Percentiles rank a stretch among this genome's conserved stretches.
Evolutionary conservation across 805 yeast species (phyloP).

Genomic region (Kluyveromyces siamensis): DNA sequence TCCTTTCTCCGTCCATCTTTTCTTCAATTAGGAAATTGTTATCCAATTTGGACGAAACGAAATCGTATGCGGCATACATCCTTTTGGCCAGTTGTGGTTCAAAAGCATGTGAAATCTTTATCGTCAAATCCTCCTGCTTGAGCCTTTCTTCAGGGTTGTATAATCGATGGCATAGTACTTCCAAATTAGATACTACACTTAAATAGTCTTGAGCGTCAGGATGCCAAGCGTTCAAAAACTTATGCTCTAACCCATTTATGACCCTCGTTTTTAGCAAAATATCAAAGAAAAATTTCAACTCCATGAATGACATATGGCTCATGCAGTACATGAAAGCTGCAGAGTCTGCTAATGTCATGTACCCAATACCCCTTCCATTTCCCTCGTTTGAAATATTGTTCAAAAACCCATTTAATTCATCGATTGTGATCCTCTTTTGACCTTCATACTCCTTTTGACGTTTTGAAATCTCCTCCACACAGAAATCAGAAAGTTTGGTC

Average conservation of each 20-base stretch:
- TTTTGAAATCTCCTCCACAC: slow-evolving; percentile 39
- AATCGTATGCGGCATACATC: slow-evolving; percentile 39
- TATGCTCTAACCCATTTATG: slow-evolving; percentile 53
- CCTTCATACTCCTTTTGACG: slow-evolving; percentile 37
- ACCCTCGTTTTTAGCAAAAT: slow-evolving; percentile 52
- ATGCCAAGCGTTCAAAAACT: slow-evolving; percentile 58
- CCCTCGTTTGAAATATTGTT: slow-evolving; percentile 34
- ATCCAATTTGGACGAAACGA: slow-evolving; percentile 38
- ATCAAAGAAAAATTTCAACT: slow-evolving; percentile 53
- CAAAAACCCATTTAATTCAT: slow-evolving; percentile 39
- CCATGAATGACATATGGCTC: slow-evolving; percentile 46
- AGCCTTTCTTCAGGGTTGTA: slow-evolving; percentile 41
- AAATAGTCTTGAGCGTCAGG: slow-evolving; percentile 64
- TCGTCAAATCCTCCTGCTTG: slow-evolving; percentile 29
- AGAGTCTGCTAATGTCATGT: slow-evolving; percentile 14
- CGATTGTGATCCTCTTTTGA: slow-evolving; percentile 33
- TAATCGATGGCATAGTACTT: slow-evolving; percentile 50
- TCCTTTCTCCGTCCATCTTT: slow-evolving; percentile 89
- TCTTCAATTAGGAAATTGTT: slow-evolving; percentile 67
- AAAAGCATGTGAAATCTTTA: slow-evolving; percentile 38
- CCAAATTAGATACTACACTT: slow-evolving; percentile 56
- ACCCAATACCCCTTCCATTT: slow-evolving; percentile 11
- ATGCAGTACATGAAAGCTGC: slow-evolving; percentile 42
- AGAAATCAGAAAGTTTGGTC: slow-evolving; percentile 39
- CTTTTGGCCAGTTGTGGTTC: slow-evolving; percentile 69